Evolutionary conservation across 2,329 filamentous ascomycete genomes (phyloP).

Genomic region (Waltergamsia citrina): DNA sequence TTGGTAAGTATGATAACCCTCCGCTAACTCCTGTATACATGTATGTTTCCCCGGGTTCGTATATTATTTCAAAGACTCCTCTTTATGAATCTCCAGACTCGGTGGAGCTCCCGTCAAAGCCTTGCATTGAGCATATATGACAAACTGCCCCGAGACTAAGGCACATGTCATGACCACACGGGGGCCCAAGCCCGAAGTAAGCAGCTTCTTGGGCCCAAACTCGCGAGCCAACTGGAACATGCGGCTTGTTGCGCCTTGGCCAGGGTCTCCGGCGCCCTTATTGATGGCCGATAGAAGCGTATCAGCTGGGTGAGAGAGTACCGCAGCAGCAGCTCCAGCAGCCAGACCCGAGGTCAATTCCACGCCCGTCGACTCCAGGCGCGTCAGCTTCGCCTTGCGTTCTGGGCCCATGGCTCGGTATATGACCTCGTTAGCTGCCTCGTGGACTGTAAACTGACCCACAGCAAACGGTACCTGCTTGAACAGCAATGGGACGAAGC

Average conservation of each 20-base stretch:
- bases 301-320: conserved; percentile 85
- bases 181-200: conserved; percentile 38
- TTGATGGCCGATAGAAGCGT: conserved; percentile 46
- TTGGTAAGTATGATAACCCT: too few relatives aligned
- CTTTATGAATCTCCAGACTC: conserved; percentile 43
- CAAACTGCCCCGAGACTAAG: conserved; percentile 42
- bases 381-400: conserved; percentile 57
- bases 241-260: conserved; percentile 35
- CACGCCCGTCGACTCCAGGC: conserved; percentile 66
- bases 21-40: too few relatives aligned
- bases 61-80: conserved; percentile 12
- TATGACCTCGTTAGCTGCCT: conserved; percentile 73
- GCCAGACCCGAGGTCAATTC: conserved; percentile 82
- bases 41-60: too few relatives aligned
- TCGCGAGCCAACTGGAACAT: conserved; percentile 43
- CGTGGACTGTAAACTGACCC: conserved; percentile 89
- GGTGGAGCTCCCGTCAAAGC: conserved; percentile 39
- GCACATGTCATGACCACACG: conserved; percentile 44
- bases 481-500: conserved; percentile 78
- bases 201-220: conserved; percentile 37
- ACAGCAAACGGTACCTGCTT: conserved; percentile 93
- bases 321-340: conserved; percentile 79
- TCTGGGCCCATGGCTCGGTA: conserved; percentile 58
- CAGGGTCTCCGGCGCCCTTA: conserved; percentile 40
- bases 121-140: conserved; percentile 47